Evolutionary conservation across 768 basidiomycete genomes (phyloP), one percentile per base, ranked within the genome.

Genomic region (Sistotremastrum niveocremeum): DNA sequence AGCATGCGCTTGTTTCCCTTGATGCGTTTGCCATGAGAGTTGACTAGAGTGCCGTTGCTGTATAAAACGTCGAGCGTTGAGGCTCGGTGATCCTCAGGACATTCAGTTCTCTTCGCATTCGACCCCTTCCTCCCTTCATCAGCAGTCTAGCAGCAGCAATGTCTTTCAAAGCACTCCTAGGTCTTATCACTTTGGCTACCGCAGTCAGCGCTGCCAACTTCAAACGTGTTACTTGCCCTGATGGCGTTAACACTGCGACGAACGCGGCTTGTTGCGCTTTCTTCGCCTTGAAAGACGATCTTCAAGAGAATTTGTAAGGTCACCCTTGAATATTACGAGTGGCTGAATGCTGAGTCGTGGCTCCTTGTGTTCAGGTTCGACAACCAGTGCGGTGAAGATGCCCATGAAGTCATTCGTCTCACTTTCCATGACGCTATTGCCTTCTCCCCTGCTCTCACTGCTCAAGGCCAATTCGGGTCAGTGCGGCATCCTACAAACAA

Each of bases 361-460:
- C 12, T 37, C 10, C 10, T 10, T 10, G 10, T 12, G 37, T 12
- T 20, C 20, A 39, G 34, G 36, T 49, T 45, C 42, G 3, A 35
- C 32, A 39, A 47, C 32, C 48, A 46, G 31, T 52, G 53, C 32
- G 51, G 51, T 32, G 53, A 52, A 44, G 51, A 52, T 44, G 51
- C 45, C 5, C 52, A 52, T 42, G 52, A 52, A 36, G 50, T 51
- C 33, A 34, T 52, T 36, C 52, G 52, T 35, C 41, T 53, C 4
- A 57, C 62, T 9, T 67, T 66, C 60, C 65, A 71, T 52, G 69
- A 69, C 46, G 65, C 68, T n/a, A 69, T 70, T 47, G 69, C 64
- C 9, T 65, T 68, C 49, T 70, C 68, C 8, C 54, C 51, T 2
- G 57, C 57, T 34, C 40, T 51, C 11, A 62, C 64, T 63, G 65